Evolutionary conservation across 1,139 yeast genomes (phyloP), one percentile per base, ranked within the genome.

Genomic region (Taphrina flavorubra): DNA sequence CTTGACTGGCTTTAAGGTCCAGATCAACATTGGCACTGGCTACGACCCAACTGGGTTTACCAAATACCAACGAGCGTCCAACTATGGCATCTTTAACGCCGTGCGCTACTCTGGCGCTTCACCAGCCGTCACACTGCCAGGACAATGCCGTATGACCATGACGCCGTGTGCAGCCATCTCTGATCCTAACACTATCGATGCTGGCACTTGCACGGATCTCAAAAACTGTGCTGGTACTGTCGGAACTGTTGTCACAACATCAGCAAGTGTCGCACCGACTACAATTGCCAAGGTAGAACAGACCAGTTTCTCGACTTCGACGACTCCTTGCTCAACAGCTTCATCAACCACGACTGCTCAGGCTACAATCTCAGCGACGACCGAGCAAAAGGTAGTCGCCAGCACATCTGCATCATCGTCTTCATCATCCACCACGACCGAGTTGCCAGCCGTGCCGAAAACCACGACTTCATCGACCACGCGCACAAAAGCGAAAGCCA

Each of bases 11-110:
- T 16, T 36, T 25, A 16, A 18, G 42, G 36, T 60, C 16, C 36
- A 20, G 34, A 37, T 60, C 57, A 51, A 60, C 39, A 60, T 60
- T 31, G 65, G 65, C 5, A 16, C 16, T 13, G 65, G 57, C 49
- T 60, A 60, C 57, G 10, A 36, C 13, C 31, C 47, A 7, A 13
- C 20, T n/a, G 55, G 63, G 10, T 60, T 60, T 40, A 20, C 25
- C 39, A 25, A 20, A 25, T n/a, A 16, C 7, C 42, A n/a, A 14
- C 53, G 25, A 14, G 47, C 34, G 14, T 16, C 44, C 16, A 36
- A 42, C 44, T 60, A 56, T 40, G 60, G 49, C 16, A 16, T n/a
- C 8, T 56, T 10, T 46, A 60, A 60, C 20, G 65, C 65, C 37
- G 40, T 60, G 49, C 5, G 11, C 47, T 60, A 60, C 49, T 13